These are phyloP conservation scores for Xylaria sp. DNA, from an alignment of 2,329 filamentous ascomycete genomes.

Conservation along the genomic window DNA sequence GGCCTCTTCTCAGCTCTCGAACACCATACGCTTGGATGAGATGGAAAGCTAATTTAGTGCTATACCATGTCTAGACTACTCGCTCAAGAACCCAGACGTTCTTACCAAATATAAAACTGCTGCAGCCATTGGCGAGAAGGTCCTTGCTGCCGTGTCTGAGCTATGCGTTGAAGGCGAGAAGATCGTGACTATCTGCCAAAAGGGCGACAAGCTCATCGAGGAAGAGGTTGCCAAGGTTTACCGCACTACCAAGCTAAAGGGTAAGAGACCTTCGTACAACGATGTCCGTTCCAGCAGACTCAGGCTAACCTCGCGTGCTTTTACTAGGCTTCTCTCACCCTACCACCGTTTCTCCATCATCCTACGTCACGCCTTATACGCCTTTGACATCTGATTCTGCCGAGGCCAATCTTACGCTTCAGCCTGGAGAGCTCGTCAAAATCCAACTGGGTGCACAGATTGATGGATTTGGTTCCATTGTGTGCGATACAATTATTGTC, in stretches of 20 bases:
- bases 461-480: conserved; percentile 94
- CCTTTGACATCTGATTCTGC: conserved; percentile 86
- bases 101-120: conserved; percentile 99
- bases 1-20: conserved; percentile 1
- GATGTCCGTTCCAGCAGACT: conserved; percentile 12
- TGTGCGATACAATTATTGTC: conserved; percentile 91
- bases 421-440: conserved; percentile 90
- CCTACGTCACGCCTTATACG: conserved; percentile 96
- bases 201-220: conserved; percentile 93
- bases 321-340: conserved; percentile 85
- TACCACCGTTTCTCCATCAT: conserved; percentile 92
- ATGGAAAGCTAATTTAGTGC: conserved; percentile 37
- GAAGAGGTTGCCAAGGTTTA: conserved; percentile 96
- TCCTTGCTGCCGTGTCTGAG: conserved; percentile 83
- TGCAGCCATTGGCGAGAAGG: conserved; percentile 93
- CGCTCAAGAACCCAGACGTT: conserved; percentile 90
- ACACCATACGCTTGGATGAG: not conserved
- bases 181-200: conserved; percentile 93
- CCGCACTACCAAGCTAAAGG: conserved; percentile 99
- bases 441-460: conserved; percentile 99
- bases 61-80: conserved; percentile 74
- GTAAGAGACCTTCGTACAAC: conserved; percentile 57
- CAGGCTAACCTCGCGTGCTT: conserved; percentile 40
- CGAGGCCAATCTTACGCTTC: conserved; percentile 83
- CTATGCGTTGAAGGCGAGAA: conserved; percentile 86